Base-by-base conservation (phyloP, 2,329 filamentous ascomycete genomes). In the Aureobasidium sp. region DNA sequence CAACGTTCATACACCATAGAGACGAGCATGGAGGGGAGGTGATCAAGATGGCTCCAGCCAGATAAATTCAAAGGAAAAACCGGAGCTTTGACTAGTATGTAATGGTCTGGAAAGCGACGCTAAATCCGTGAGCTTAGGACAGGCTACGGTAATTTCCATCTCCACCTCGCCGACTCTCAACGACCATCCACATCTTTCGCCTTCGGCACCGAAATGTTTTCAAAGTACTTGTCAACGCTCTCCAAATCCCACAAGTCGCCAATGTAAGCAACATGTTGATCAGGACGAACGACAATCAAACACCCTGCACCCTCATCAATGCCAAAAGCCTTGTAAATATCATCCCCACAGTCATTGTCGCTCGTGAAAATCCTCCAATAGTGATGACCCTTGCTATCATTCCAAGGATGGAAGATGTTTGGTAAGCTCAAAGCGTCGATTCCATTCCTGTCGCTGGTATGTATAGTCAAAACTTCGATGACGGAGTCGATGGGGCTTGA, bases 191-290 rank as follows among this genome's bases (percentile, higher is more conserved):
- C n/a, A n/a, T n/a, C n/a, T n/a, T n/a, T n/a, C n/a, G n/a, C 18
- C 20, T 53, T 42, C n/a, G 4, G 13, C 20, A 9, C 40, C 10
- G 47, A 25, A 9, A 47, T 47, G 7, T 25, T 33, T 25, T 47
- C 55, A 36, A 59, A n/a, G 27, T 43, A 56, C 11, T 2, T 16
- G 2, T 38, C 27, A 2, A 31, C 23, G 9, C 18, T 25, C 18
- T 29, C 45, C 3, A 50, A 0, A 25, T 61, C 31, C 10, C 13
- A 13, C 23, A 50, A 15, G 4, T 16, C 16, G 4, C 58, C 58
- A n/a, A 61, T 61, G 7, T 50, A 61, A 2, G 20, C 45, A 8
- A 61, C 33, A 50, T 61, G 58, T 23, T 40, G 29, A 61, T 61
- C 58, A 38, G 56, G 56, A 3, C 56, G 31, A n/a, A 23, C 9